phyloP scores from a whole-genome alignment of 176 grass and related monocot species.

The Elymus sibiricus region DNA sequence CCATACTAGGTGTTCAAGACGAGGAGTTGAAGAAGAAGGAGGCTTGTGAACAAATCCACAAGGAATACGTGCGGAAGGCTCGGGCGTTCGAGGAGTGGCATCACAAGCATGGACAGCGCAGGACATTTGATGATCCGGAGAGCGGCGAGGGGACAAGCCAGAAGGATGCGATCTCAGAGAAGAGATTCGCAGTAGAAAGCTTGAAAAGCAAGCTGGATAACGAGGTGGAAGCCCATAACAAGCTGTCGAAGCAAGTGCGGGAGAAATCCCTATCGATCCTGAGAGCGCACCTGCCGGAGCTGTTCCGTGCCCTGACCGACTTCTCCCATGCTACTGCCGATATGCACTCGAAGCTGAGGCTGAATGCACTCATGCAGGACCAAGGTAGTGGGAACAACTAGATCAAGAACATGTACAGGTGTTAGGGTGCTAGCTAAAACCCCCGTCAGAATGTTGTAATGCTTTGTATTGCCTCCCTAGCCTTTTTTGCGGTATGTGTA shows the following conservation, averaged over 20 bases:
- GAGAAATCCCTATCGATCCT: conserved; percentile 82
- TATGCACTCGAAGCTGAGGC: conserved; percentile 71
- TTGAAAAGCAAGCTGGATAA: conserved; percentile 71
- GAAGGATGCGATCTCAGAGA: conserved; percentile 70
- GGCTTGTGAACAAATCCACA: conserved; percentile 43
- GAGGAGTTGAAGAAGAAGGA: conserved; percentile 97
- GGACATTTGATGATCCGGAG: conserved; percentile 48
- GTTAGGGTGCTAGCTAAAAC: conserved; percentile 25
- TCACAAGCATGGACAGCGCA: conserved; percentile 61
- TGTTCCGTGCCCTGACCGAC: conserved; percentile 74
- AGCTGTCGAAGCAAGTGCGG: conserved; percentile 79
- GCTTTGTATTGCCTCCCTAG: conserved; percentile 11
- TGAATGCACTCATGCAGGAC: conserved; percentile 58
- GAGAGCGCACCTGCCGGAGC: conserved; percentile 79
- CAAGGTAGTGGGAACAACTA: conserved; percentile 37
- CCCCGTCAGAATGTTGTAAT: conserved; percentile 11
- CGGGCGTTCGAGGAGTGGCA: conserved; percentile 93
- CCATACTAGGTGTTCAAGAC: conserved; percentile 74
- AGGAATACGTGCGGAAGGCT: conserved; percentile 61
- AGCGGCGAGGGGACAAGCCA: conserved; percentile 36
- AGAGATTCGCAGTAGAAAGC: conserved; percentile 56
- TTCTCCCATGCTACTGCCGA: conserved; percentile 53
- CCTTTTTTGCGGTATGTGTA: conserved; percentile 32
- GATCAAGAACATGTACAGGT: conserved; percentile 43
- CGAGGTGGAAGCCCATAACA: conserved; percentile 54